A percentile compares a stretch with the other conserved stretches of the same genome.
Conservation (phyloP, 1,139 yeast genomes). For the Lodderomyces parapsilosis region DNA sequence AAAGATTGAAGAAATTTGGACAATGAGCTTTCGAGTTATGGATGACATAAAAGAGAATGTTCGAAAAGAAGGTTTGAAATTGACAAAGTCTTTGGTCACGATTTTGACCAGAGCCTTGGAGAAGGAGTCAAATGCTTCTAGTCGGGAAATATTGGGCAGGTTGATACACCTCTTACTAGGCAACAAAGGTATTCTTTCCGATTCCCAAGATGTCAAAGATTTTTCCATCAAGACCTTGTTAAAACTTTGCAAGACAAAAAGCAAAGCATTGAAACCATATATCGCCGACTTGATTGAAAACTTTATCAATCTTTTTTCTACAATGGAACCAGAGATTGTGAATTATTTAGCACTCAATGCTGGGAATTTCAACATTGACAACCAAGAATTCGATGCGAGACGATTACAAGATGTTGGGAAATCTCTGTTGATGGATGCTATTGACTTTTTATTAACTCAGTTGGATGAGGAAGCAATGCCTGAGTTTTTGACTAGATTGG, state of each 20-base stretch:
- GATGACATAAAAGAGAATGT: constrained; percentile 97
- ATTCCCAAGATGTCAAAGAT: constrained; percentile 78
- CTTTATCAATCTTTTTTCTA: constrained; percentile 71
- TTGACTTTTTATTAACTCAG: constrained; percentile 65
- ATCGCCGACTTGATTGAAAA: constrained; percentile 70
- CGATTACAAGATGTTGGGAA: constrained; percentile 71
- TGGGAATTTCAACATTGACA: constrained; percentile 74
- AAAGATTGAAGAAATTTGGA: constrained; percentile 72
- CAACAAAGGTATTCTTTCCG: constrained; percentile 73
- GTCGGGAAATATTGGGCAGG: constrained; percentile 33
- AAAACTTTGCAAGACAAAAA: constrained; percentile 65
- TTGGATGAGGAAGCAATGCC: constrained; percentile 54
- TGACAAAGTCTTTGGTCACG: constrained; percentile 68
- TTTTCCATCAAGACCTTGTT: constrained; percentile 76
- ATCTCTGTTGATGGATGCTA: constrained; percentile 88
- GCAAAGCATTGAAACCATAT: constrained; percentile 59
- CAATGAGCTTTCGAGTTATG: constrained; percentile 81
- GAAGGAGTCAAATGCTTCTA: constrained; percentile 15
- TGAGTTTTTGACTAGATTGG: constrained; percentile 50
- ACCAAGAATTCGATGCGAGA: constrained; percentile 72
- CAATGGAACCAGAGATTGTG: constrained; percentile 87
- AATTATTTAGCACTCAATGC: constrained; percentile 88
- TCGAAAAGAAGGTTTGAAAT: constrained; percentile 69
- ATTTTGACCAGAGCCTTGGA: constrained; percentile 60
- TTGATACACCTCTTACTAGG: constrained; percentile 83